A percentile compares a stretch with the other conserved stretches of the same genome.
Conservation (phyloP, 768 basidiomycete species). For the Phylloporus sp. region DNA sequence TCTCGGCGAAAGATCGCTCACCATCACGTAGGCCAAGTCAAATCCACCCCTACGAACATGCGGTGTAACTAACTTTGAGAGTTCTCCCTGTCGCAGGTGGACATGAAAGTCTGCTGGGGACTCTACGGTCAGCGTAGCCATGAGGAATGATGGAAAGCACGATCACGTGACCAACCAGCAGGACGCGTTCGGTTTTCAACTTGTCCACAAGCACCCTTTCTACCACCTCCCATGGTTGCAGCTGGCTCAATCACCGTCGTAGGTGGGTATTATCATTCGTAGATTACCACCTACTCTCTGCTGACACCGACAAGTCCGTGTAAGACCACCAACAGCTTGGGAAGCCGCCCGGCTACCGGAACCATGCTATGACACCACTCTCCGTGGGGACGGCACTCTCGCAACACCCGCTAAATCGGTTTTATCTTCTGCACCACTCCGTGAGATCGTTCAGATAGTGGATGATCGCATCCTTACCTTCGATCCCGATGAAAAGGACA, state of each 20-base stretch:
- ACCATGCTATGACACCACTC: slow-evolving; percentile 60
- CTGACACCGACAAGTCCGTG: slow-evolving; percentile 61
- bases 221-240: slow-evolving; percentile 55
- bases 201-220: slow-evolving; percentile 6
- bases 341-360: slow-evolving; percentile 85
- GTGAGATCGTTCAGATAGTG: slow-evolving; percentile 81
- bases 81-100: slow-evolving; percentile 84
- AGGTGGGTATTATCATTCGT: slow-evolving; percentile 40
- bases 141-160: slow-evolving; percentile 24
- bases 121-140: slow-evolving; percentile 18
- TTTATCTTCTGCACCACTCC: slow-evolving; percentile 53
- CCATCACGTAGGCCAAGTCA: slow-evolving; percentile 94
- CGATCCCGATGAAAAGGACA: slow-evolving; percentile 91
- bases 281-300: neutral
- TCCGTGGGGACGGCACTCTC: slow-evolving; percentile 84
- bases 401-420: slow-evolving; percentile 58
- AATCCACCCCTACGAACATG: slow-evolving; percentile 92
- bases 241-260: slow-evolving; percentile 87
- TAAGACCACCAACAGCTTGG: slow-evolving; percentile 81
- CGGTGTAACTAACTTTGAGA: slow-evolving; percentile 81
- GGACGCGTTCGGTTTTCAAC: slow-evolving; percentile 33
- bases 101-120: slow-evolving; percentile 95
- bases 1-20: slow-evolving; percentile 33
- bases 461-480: slow-evolving; percentile 96
- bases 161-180: slow-evolving; percentile 26